Conservation (phyloP, 495 filamentous ascomycete species). For the Penicillium nucicola region DNA sequence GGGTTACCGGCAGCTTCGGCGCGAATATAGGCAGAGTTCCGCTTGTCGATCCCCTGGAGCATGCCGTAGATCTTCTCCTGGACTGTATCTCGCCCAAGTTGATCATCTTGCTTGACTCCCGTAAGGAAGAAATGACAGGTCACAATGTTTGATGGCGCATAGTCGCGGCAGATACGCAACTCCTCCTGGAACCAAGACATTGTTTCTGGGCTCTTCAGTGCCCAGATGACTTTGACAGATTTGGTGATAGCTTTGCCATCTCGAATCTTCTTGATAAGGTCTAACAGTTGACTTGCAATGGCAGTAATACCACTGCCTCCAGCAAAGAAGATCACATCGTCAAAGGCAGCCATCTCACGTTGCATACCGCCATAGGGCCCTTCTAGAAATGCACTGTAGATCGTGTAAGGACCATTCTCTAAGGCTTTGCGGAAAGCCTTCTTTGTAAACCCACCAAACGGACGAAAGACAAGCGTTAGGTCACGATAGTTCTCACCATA, state of each 20-base stretch:
- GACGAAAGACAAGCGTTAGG: conserved; percentile 85
- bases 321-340: conserved; percentile 87
- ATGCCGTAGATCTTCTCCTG: conserved; percentile 83
- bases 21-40: conserved; percentile 74
- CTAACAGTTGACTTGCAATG: conserved; percentile 81
- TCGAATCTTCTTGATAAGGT: conserved; percentile 91
- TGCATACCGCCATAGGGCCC: conserved; percentile 95
- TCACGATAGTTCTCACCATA: conserved; percentile 86
- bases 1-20: conserved; percentile 77
- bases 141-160: conserved; percentile 77
- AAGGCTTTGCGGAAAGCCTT: conserved; percentile 74
- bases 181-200: conserved; percentile 99
- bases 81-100: conserved; percentile 59
- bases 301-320: conserved; percentile 95
- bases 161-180: conserved; percentile 81
- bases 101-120: conserved; percentile 34
- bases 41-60: conserved; percentile 76
- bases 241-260: conserved; percentile 90
- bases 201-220: conserved; percentile 81
- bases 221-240: conserved; percentile 88
- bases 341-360: conserved; percentile 86
- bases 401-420: conserved; percentile 77
- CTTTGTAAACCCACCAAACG: conserved; percentile 84
- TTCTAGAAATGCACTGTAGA: conserved; percentile 86
- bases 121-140: conserved; percentile 95